Base-by-base conservation (phyloP, 2,329 filamentous ascomycete genomes). In the Trematosphaeria pertusa region DNA sequence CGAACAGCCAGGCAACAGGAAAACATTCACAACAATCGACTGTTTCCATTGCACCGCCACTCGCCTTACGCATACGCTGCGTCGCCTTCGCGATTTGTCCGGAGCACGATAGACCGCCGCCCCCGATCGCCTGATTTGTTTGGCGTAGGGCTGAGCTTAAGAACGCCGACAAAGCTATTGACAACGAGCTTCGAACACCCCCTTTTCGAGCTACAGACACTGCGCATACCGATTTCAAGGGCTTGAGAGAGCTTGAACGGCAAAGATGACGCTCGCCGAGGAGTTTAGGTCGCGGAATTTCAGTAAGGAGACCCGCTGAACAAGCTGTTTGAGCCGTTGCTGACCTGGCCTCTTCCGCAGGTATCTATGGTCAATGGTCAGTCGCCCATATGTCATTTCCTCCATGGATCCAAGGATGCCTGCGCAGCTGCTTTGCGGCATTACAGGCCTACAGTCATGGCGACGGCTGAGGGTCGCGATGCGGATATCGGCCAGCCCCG, bases 351-450 rank as follows among this genome's bases (percentile, higher is more conserved):
- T 51, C 48, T 53, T 55, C 62, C 43, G 26, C 53, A 86, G 83
- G 83, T 73, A 87, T 87, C 70, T 87, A 86, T 69, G 84, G 82
- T 61, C 84, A 86, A 84, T 87, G 84, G 83, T 86, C 66, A 73
- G 80, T 79, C 44, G 45, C 36, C 15, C 41, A 17, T 32, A 17
- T 14, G n/a, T 15, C 33, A 19, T 35, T 6, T n/a, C 14, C 32
- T 9, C 11, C 31, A 34, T 17, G 4, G 3, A 11, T 18, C 14
- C 19, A 3, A 10, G 5, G 14, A 9, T 21, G 19, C 20, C 21
- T 15, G 14, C 15, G 46, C n/a, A 41, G 31, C 19, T 18, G 12
- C 30, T 28, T 36, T 21, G 18, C 31, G 17, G 17, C 31, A 39
- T 20, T 28, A 43, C 14, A 34, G 18, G 10, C 32, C 7, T 26